A percentile compares a stretch with the other conserved stretches of the same genome.
Evolutionary conservation across 2,329 filamentous ascomycete genomes (phyloP).

Genomic region (Aspergillus versicolor): DNA sequence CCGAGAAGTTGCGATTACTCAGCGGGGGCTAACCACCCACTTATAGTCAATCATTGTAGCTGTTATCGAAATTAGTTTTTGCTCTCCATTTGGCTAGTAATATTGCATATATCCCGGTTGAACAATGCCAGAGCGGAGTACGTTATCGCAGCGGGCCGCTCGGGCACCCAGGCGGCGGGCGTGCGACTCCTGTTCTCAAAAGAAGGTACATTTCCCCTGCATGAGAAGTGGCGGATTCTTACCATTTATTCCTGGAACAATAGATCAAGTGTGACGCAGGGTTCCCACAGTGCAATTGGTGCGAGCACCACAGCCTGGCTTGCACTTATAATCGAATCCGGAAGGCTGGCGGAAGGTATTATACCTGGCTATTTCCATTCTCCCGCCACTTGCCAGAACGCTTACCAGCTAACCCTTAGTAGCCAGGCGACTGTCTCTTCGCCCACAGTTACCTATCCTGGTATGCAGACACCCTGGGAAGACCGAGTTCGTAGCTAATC

Average conservation of each 20-base stretch:
- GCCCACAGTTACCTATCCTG: too few species aligned
- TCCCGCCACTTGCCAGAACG: too few species aligned
- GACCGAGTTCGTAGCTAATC: neutral
- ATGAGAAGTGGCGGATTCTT: too few species aligned
- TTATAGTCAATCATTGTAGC: too few species aligned
- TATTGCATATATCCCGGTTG: neutral
- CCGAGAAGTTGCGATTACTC: neutral
- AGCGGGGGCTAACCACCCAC: too few species aligned
- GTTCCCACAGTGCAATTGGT: constrained; percentile 19
- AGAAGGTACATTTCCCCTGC: neutral
- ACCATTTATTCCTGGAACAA: neutral
- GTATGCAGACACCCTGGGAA: too few species aligned
- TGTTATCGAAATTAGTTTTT: too few species aligned
- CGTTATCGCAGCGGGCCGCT: neutral
- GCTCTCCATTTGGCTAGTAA: too few species aligned
- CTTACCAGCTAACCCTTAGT: too few species aligned
- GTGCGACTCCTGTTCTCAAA: neutral
- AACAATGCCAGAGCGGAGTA: too few species aligned
- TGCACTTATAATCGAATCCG: constrained; percentile 12
- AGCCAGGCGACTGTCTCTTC: too few species aligned
- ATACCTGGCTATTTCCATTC: too few species aligned
- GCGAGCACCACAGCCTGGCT: constrained; percentile 18
- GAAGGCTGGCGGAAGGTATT: neutral
- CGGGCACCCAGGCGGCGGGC: neutral
- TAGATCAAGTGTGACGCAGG: constrained; percentile 18